phyloP scores from a whole-genome alignment of 2,329 filamentous ascomycete genomes.

The Biscogniauxia mediterranea region DNA sequence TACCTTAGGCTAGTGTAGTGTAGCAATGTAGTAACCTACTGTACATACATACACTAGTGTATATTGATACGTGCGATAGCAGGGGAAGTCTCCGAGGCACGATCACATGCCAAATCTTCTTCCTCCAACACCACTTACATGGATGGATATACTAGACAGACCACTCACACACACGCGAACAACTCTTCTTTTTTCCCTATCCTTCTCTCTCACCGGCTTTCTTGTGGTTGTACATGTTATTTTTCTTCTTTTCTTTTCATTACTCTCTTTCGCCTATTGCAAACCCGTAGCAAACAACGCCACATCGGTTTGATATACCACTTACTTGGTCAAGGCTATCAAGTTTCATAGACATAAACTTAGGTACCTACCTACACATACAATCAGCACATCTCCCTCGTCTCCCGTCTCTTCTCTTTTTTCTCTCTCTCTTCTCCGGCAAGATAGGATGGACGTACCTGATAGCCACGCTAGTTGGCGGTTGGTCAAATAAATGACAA shows the following conservation, averaged over 20 bases:
- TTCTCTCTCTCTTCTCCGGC: too few relatives aligned
- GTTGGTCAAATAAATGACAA: background rate
- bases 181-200: background rate
- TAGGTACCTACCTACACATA: too few relatives aligned
- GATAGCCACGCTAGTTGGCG: background rate
- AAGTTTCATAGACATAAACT: too few relatives aligned
- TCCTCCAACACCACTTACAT: background rate
- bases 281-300: too few relatives aligned
- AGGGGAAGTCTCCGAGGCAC: slow-evolving; percentile 12
- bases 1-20: background rate
- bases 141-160: background rate
- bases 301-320: too few relatives aligned
- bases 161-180: background rate
- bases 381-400: background rate
- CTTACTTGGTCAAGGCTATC: too few relatives aligned
- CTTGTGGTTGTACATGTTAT: too few relatives aligned
- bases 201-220: too few relatives aligned
- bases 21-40: too few relatives aligned
- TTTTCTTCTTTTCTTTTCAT: too few relatives aligned
- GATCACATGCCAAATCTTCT: slow-evolving; percentile 26
- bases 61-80: background rate
- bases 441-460: background rate
- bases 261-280: too few relatives aligned
- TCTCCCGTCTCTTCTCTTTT: too few relatives aligned
- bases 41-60: background rate